Evolutionary conservation across 345 rosid species (phyloP).

Genomic region (Clausena lansium): DNA sequence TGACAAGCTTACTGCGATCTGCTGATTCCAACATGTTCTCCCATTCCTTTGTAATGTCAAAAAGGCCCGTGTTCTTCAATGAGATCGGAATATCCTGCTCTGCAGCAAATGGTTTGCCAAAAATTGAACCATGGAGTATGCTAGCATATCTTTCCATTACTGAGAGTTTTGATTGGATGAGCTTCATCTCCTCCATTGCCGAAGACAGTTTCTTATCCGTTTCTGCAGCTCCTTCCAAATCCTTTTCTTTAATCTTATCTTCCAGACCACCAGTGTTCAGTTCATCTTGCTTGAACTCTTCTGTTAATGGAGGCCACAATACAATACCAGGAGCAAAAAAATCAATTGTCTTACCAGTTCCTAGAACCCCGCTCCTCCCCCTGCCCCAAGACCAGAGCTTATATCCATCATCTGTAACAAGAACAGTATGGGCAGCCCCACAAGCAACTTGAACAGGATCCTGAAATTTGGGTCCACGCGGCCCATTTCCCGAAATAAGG

Average conservation of each 20-base stretch:
- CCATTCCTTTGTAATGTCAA: conserved; percentile 77
- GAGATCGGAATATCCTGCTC: conserved; percentile 68
- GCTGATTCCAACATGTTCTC: conserved; percentile 74
- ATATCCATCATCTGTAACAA: conserved; percentile 67
- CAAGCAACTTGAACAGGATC: conserved; percentile 68
- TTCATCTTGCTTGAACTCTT: conserved; percentile 39
- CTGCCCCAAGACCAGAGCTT: conserved; percentile 95
- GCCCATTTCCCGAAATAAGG: conserved; percentile 32
- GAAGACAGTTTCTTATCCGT: conserved; percentile 43
- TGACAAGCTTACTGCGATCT: conserved; percentile 59
- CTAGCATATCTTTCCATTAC: conserved; percentile 70
- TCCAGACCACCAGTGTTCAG: conserved; percentile 1
- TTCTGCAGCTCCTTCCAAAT: conserved; percentile 27
- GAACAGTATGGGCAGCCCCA: conserved; percentile 90
- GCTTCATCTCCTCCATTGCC: conserved; percentile 67
- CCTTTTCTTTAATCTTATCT: conserved; percentile 26
- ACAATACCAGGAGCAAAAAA: conserved; percentile 48
- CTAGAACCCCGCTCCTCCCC: conserved; percentile 87
- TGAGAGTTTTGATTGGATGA: conserved; percentile 58
- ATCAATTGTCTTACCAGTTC: conserved; percentile 55
- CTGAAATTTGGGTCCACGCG: conserved; percentile 41
- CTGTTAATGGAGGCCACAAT: conserved; percentile 58
- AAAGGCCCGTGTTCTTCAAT: conserved; percentile 41
- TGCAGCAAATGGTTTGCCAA: conserved; percentile 65
- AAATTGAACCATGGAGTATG: conserved; percentile 80